These are phyloP conservation scores for Penicillium sp. DNA, from an alignment of 2,329 filamentous ascomycete species.

Conservation along the genomic window DNA sequence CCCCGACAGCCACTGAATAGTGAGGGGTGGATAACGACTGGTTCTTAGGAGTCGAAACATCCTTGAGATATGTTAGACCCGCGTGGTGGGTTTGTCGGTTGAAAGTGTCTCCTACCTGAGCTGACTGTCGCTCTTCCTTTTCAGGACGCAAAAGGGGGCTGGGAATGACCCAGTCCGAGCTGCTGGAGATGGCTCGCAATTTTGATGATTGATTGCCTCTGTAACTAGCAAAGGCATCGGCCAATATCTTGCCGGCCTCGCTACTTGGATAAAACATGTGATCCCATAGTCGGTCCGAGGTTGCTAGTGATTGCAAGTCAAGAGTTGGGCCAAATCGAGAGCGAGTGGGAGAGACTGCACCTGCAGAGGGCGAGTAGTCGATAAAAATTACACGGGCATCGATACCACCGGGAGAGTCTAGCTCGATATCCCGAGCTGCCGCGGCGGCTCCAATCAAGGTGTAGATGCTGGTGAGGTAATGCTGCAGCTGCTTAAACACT, in stretches of 20 bases:
- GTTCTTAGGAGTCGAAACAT: not conserved
- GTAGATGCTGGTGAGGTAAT: constrained; percentile 74
- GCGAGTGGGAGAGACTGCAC: not conserved
- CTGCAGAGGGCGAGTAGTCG: constrained; percentile 51
- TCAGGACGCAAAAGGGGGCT: constrained; percentile 24
- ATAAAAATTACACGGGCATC: constrained; percentile 74
- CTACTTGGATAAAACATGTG: constrained; percentile 33
- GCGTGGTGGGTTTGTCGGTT: not conserved
- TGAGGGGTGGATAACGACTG: constrained; percentile 37
- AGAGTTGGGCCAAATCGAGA: constrained; percentile 50
- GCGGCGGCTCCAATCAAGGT: constrained; percentile 72
- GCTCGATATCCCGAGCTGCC: constrained; percentile 59
- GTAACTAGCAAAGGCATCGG: constrained; percentile 30
- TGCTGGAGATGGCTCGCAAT: constrained; percentile 22
- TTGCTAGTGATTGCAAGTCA: constrained; percentile 48
- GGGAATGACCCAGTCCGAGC: constrained; percentile 22
- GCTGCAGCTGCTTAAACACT: constrained; percentile 67
- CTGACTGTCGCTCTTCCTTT: constrained; percentile 7
- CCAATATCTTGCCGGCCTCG: constrained; percentile 26
- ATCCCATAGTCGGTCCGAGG: constrained; percentile 34
- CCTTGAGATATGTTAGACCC: not conserved
- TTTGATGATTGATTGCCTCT: constrained; percentile 16
- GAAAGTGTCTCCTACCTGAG: not conserved
- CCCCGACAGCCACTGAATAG: constrained; percentile 73
- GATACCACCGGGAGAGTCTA: constrained; percentile 67